These are phyloP conservation scores for Ascochyta viciae-villosae DNA, from an alignment of 2,329 filamentous ascomycete genomes.

Conservation along the genomic window DNA sequence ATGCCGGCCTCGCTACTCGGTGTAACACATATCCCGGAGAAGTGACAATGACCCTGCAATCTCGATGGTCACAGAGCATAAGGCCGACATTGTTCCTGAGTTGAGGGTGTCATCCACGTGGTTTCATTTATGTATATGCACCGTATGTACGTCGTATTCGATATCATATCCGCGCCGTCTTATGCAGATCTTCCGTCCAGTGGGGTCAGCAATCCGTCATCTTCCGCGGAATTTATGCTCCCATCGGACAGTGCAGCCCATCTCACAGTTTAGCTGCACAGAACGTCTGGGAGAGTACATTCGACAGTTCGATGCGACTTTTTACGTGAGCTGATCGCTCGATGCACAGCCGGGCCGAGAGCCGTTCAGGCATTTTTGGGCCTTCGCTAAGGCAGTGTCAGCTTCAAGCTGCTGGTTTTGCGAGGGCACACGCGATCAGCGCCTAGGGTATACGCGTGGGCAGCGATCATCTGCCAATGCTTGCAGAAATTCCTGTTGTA, in stretches of 20 bases:
- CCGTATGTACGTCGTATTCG: not conserved
- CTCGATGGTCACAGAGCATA: conserved; percentile 10
- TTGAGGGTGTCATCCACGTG: conserved; percentile 11
- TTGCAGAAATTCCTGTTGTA: conserved; percentile 5
- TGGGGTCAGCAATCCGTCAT: not conserved
- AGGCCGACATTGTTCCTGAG: conserved; percentile 11
- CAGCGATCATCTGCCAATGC: conserved; percentile 16
- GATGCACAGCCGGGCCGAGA: conserved; percentile 14
- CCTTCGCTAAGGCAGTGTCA: conserved; percentile 1
- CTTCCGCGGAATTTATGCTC: not conserved
- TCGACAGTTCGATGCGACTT: conserved; percentile 8
- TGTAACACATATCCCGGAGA: conserved; percentile 4
- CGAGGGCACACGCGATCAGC: conserved; percentile 12
- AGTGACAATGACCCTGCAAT: not conserved
- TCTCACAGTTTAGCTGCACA: not conserved
- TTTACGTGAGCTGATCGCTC: conserved; percentile 18
- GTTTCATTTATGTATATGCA: conserved; percentile 9
- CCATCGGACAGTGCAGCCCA: conserved; percentile 1
- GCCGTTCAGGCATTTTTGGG: conserved; percentile 3
- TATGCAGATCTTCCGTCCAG: conserved; percentile 13
- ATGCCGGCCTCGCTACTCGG: conserved; percentile 6
- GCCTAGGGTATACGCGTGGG: conserved; percentile 7
- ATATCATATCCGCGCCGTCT: conserved; percentile 4
- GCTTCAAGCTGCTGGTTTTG: conserved; percentile 4
- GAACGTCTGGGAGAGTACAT: not conserved